Percentiles rank a stretch among this genome's conserved stretches.
phyloP scores from a whole-genome alignment of 768 basidiomycete genomes.

The Nevesoporus exiguus region DNA sequence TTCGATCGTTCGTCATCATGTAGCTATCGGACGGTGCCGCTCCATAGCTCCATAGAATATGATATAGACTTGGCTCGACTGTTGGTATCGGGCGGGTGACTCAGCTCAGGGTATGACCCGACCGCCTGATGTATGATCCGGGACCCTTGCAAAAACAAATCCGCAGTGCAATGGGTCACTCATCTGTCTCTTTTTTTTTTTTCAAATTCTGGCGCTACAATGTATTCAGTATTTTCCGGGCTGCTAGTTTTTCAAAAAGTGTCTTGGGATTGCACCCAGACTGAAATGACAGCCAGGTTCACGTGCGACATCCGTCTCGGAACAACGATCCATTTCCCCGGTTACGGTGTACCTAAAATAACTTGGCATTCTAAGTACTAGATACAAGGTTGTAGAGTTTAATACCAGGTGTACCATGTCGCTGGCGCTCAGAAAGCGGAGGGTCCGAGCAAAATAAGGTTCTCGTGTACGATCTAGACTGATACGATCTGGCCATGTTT shows the following conservation, averaged over 20 bases:
- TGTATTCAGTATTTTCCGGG: too few relatives aligned
- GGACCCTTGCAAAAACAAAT: background rate
- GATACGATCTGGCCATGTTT: background rate
- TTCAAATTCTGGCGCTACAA: conserved; percentile 2
- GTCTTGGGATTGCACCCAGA: background rate
- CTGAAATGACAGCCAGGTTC: conserved; percentile 9
- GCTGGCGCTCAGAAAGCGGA: background rate
- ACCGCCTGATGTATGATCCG: background rate
- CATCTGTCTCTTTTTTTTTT: too few relatives aligned
- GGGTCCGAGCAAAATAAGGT: background rate
- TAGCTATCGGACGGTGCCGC: conserved; percentile 8
- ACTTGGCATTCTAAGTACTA: background rate
- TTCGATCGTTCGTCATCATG: background rate
- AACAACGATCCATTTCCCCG: background rate
- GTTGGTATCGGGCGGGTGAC: background rate
- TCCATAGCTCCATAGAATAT: background rate
- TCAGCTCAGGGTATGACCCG: too few relatives aligned
- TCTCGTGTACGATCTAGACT: background rate
- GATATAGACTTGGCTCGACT: conserved; percentile 2
- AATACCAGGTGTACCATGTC: background rate
- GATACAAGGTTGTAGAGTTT: background rate
- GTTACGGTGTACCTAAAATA: conserved; percentile 1
- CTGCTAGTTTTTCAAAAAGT: background rate
- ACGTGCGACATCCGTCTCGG: conserved; percentile 14
- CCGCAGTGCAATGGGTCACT: background rate